phyloP scores from a whole-genome alignment of 1,284 basidiomycete species.

The Melampsora larici-populina region DNA sequence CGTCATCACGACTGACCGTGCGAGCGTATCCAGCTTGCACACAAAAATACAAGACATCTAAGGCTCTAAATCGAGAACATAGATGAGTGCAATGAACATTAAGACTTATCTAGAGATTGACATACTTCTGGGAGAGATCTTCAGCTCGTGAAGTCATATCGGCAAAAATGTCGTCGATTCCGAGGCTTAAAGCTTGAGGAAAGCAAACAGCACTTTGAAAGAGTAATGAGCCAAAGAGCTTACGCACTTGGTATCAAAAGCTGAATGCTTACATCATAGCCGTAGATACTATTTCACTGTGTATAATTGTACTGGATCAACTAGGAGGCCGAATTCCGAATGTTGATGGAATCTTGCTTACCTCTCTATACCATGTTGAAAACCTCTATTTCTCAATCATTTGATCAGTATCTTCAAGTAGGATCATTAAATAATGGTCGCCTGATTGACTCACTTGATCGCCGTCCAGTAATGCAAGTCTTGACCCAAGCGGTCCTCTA shows the following conservation, averaged over 20 bases:
- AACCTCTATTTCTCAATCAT: background rate
- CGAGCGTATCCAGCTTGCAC: constrained; percentile 6
- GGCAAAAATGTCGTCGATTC: constrained; percentile 22
- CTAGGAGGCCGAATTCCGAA: no score
- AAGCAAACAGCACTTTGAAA: constrained; percentile 24
- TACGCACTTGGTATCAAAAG: no score
- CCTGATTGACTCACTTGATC: background rate
- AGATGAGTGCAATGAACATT: background rate
- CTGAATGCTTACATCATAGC: constrained; percentile 14
- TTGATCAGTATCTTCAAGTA: background rate
- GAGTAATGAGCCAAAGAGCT: no score
- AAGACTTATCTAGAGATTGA: background rate
- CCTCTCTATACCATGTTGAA: constrained; percentile 7
- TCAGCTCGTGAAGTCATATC: constrained; percentile 36
- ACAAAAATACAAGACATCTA: constrained; percentile 18
- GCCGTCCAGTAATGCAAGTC: constrained; percentile 19
- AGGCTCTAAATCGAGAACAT: background rate
- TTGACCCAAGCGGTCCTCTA: constrained; percentile 18
- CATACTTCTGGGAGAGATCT: constrained; percentile 24
- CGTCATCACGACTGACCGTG: constrained; percentile 4
- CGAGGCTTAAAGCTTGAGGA: constrained; percentile 12
- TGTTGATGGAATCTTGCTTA: background rate
- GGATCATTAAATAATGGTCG: background rate
- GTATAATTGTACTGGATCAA: background rate
- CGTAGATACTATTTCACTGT: constrained; percentile 20